These are phyloP conservation scores for Nannochloropsis salina DNA, from an alignment of 108 stramenopile species.

Conservation along the genomic window DNA sequence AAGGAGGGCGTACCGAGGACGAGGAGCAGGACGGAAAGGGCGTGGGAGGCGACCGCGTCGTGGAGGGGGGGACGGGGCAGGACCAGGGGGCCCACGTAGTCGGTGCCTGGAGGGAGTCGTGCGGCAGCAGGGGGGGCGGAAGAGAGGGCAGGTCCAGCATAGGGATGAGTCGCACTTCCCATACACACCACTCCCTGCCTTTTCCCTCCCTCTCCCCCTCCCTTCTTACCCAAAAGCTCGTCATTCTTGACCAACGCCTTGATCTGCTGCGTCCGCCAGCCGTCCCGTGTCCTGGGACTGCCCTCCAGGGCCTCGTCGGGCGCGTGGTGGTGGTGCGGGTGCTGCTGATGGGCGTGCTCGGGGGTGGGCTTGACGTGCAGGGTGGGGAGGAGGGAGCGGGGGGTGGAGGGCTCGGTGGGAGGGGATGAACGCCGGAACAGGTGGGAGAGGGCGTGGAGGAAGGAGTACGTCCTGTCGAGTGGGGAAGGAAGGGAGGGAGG, in stretches of 20 bases:
- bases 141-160: too few species aligned
- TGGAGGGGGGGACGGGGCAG: neutral
- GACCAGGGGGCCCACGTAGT: neutral
- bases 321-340: neutral
- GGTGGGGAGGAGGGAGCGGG: neutral
- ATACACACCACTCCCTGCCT: too few species aligned
- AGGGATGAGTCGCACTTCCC: too few species aligned
- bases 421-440: neutral
- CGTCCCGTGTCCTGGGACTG: neutral
- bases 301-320: neutral
- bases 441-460: neutral
- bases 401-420: conserved; percentile 1
- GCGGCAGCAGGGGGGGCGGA: neutral
- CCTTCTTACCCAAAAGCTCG: neutral
- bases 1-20: neutral
- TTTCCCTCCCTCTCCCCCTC: neutral
- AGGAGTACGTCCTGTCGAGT: neutral
- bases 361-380: neutral
- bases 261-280: neutral
- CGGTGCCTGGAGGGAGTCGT: neutral
- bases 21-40: neutral
- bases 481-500: neutral
- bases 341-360: neutral
- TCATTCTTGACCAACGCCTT: neutral
- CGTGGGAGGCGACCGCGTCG: neutral